These are phyloP conservation scores for Akebia trifoliata DNA, from an alignment of 164 flowering plant species.

Conservation along the genomic window DNA sequence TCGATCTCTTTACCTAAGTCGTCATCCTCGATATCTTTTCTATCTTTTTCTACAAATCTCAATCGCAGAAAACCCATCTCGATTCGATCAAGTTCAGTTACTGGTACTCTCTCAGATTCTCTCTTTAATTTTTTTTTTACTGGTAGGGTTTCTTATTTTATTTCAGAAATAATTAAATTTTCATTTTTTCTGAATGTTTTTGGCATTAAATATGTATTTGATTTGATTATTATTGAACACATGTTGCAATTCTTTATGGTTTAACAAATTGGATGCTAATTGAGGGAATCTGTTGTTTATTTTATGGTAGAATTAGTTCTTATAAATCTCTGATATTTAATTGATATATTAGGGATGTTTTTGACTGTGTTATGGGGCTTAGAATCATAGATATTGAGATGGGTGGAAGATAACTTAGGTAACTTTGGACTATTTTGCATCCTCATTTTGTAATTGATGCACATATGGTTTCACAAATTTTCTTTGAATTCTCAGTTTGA, in stretches of 20 bases:
- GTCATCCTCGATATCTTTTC: constrained; percentile 35
- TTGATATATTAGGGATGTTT: neutral
- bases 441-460: too few species aligned
- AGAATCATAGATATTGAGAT: neutral
- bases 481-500: too few species aligned
- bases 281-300: too few species aligned
- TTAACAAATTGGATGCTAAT: too few species aligned
- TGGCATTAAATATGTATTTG: neutral
- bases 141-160: neutral
- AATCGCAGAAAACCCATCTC: constrained; percentile 30
- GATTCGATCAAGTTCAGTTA: constrained; percentile 41
- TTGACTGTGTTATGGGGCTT: neutral
- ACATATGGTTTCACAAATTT: neutral
- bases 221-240: neutral
- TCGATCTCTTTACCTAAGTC: constrained; percentile 7
- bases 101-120: constrained; percentile 30
- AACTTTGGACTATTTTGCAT: neutral
- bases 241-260: too few species aligned
- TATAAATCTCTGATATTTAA: neutral
- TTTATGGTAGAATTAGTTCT: neutral
- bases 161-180: neutral
- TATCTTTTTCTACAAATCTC: constrained; percentile 22
- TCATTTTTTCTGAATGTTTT: neutral
- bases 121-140: neutral
- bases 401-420: neutral